These are phyloP conservation scores for Phytopythium helicoides DNA, from an alignment of 352 stramenopile species.

Conservation along the genomic window DNA sequence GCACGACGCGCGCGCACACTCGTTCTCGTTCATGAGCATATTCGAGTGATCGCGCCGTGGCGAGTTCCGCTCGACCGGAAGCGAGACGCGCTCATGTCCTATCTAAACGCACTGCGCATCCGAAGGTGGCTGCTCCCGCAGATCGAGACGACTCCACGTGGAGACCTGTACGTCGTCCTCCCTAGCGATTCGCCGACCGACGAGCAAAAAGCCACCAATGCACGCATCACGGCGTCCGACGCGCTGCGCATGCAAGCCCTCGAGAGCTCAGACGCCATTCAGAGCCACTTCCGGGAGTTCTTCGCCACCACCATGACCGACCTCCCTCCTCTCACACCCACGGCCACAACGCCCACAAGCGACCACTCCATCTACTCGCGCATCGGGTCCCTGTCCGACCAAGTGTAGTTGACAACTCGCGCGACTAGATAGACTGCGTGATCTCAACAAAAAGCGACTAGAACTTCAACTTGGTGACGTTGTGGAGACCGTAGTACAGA, in stretches of 20 bases:
- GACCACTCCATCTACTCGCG: constrained; percentile 6
- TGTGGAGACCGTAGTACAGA: too few relatives aligned
- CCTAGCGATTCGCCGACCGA: constrained; percentile 16
- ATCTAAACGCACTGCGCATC: constrained; percentile 8
- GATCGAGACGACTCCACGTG: constrained; percentile 11
- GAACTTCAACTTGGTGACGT: too few relatives aligned
- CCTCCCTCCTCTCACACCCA: not conserved
- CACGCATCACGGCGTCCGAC: constrained; percentile 8
- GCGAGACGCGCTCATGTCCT: constrained; percentile 9
- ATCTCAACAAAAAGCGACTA: not conserved
- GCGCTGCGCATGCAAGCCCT: constrained; percentile 6
- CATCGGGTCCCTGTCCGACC: constrained; percentile 2
- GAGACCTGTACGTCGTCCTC: constrained; percentile 18
- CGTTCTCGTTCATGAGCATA: constrained; percentile 18
- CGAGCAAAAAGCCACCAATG: constrained; percentile 2
- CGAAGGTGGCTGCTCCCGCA: constrained; percentile 6
- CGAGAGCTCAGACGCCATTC: constrained; percentile 6
- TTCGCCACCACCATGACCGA: constrained; percentile 1
- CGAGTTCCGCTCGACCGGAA: constrained; percentile 13
- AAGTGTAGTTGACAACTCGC: not conserved
- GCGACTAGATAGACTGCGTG: not conserved
- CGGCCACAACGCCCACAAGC: constrained; percentile 3
- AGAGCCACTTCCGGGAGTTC: constrained; percentile 10
- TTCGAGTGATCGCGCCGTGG: constrained; percentile 13
- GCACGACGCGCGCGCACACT: not conserved